Conservation (phyloP, 805 yeast genomes). For the Saccharomycopsis sp. region DNA sequence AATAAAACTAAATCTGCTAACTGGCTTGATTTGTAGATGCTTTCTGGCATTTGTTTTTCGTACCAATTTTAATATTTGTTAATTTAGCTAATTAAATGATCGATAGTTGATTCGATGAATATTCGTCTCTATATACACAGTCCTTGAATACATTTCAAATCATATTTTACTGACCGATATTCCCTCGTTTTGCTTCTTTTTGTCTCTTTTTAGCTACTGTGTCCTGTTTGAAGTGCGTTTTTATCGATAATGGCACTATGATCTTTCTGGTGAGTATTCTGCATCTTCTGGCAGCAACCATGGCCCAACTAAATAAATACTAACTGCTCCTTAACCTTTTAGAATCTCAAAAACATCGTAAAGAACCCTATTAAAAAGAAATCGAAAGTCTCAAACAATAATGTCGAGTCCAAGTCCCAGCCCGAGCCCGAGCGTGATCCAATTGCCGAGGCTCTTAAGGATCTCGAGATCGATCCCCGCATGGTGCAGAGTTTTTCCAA, state of each 20-base stretch:
- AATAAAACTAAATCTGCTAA: background rate
- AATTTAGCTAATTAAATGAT: background rate
- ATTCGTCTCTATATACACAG: background rate
- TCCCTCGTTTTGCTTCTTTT: background rate
- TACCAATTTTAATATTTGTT: background rate
- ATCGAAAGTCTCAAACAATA: background rate
- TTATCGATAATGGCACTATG: background rate
- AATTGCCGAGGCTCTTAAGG: background rate
- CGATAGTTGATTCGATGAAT: background rate
- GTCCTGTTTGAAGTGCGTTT: no score
- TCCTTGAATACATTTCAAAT: background rate
- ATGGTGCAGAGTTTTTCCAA: background rate
- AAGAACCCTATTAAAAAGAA: background rate
- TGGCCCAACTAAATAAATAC: no score
- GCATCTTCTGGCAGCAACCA: no score
- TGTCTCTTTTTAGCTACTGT: background rate
- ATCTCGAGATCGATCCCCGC: background rate
- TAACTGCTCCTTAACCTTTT: background rate
- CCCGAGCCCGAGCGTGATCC: background rate
- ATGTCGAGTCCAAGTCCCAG: background rate
- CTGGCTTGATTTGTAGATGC: background rate
- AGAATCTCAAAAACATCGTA: background rate
- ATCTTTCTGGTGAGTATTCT: slow-evolving; percentile 1
- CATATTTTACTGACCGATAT: background rate
- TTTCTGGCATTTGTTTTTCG: background rate